Percentiles rank a stretch among this genome's conserved stretches.
Conservation (phyloP, 176 grass and related monocot genomes). For the Leersia perrieri region DNA sequence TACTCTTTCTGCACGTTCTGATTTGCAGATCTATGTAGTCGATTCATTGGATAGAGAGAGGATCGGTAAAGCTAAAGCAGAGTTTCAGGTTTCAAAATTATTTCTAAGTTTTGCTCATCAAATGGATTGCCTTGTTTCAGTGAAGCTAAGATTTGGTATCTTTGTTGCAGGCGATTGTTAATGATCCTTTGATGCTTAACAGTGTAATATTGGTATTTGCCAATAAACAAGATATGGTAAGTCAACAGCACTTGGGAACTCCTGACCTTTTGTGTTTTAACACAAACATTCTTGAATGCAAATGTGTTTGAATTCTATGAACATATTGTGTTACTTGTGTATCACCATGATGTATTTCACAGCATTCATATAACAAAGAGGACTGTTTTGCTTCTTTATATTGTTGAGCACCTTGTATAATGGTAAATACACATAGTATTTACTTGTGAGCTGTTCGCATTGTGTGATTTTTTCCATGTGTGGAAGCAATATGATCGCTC, state of each 20-base stretch:
- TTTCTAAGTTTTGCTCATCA: not conserved
- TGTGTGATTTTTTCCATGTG: not conserved
- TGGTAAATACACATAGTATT: not conserved
- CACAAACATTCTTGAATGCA: not conserved
- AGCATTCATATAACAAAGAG: not conserved
- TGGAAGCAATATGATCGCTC: not conserved
- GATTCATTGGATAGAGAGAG: slow-evolving; percentile 85
- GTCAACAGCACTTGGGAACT: slow-evolving; percentile 3
- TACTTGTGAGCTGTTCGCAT: not conserved
- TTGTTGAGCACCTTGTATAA: not conserved
- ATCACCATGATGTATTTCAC: not conserved
- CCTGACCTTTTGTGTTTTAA: not conserved
- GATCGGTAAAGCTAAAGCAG: slow-evolving; percentile 74
- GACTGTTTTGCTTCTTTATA: not conserved
- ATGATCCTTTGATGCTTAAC: slow-evolving; percentile 71
- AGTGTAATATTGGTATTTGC: slow-evolving; percentile 71
- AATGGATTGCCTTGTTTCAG: not conserved
- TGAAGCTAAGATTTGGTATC: slow-evolving; percentile 24
- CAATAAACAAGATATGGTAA: slow-evolving; percentile 85
- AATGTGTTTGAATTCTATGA: not conserved
- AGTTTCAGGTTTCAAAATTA: slow-evolving; percentile 61
- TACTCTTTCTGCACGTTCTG: slow-evolving; percentile 6
- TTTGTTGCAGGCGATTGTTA: slow-evolving; percentile 65
- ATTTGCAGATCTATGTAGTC: slow-evolving; percentile 74
- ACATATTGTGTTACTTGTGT: not conserved